Conservation (phyloP, 78 protist species). For the Parvularia atlantis region DNA sequence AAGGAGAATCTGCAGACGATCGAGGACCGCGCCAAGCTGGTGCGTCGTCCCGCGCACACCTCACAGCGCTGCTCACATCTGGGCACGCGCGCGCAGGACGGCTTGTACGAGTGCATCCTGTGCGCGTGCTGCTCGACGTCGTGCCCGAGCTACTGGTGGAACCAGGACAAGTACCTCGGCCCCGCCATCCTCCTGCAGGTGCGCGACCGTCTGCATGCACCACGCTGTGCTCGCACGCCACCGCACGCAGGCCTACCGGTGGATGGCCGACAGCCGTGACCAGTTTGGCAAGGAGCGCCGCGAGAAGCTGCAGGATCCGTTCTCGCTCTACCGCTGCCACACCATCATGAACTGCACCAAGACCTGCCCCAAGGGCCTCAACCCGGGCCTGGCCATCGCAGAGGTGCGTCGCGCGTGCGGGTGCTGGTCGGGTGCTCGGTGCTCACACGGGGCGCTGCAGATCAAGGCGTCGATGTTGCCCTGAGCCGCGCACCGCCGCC, state of each 20-base stretch:
- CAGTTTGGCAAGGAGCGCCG: constrained; percentile 26
- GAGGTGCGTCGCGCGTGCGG: too few relatives aligned
- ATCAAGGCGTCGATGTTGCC: too few relatives aligned
- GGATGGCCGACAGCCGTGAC: constrained; percentile 37
- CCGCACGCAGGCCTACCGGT: constrained; percentile 40
- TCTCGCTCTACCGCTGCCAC: constrained; percentile 76
- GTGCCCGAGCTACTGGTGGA: constrained; percentile 91
- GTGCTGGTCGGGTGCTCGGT: too few relatives aligned
- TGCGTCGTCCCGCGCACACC: background rate
- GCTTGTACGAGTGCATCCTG: constrained; percentile 86
- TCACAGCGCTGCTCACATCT: background rate
- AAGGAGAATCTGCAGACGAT: constrained; percentile 32
- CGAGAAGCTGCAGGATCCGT: constrained; percentile 8
- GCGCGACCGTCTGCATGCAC: too few relatives aligned
- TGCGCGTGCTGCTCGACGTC: constrained; percentile 85
- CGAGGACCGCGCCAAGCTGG: constrained; percentile 61
- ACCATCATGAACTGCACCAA: constrained; percentile 85
- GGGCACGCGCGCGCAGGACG: constrained; percentile 28
- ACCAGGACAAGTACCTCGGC: constrained; percentile 63
- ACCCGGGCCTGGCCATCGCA: too few relatives aligned
- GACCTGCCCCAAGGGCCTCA: constrained; percentile 56
- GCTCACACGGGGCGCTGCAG: too few relatives aligned
- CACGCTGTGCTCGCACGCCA: too few relatives aligned
- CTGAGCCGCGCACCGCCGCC: too few relatives aligned
- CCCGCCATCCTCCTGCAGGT: constrained; percentile 83